Percentiles rank a stretch among this genome's conserved stretches.
Evolutionary conservation across 768 basidiomycete species (phyloP).

Genomic region (Boletellus sp.): DNA sequence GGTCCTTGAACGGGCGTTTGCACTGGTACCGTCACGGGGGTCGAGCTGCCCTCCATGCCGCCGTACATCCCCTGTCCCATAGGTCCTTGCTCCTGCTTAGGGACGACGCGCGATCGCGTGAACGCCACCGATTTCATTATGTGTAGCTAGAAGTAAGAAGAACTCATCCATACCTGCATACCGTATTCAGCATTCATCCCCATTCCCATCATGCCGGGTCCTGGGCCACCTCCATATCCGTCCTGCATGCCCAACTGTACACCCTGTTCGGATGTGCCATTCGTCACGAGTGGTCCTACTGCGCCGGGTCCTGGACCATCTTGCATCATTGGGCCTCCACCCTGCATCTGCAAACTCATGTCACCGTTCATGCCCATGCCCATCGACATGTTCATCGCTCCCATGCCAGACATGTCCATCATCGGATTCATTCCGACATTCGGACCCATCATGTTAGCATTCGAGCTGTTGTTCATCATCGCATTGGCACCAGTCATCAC

Average conservation of each 20-base stretch:
- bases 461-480: constrained; percentile 64
- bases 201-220: constrained; percentile 66
- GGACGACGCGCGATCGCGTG: constrained; percentile 22
- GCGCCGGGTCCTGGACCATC: constrained; percentile 35
- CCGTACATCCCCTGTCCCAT: constrained; percentile 72
- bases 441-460: constrained; percentile 53
- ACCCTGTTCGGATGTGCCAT: constrained; percentile 37
- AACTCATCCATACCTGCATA: constrained; percentile 60
- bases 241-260: constrained; percentile 42
- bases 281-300: constrained; percentile 34
- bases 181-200: constrained; percentile 64
- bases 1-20: constrained; percentile 32
- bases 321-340: constrained; percentile 55
- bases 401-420: constrained; percentile 77
- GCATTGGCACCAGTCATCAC: constrained; percentile 79
- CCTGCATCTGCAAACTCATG: constrained; percentile 53
- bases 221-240: constrained; percentile 39
- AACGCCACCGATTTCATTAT: constrained; percentile 37
- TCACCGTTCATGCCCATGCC: constrained; percentile 64
- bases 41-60: constrained; percentile 52
- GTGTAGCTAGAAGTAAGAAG: constrained; percentile 31
- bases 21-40: constrained; percentile 44
- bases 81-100: constrained; percentile 50
- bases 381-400: constrained; percentile 49
- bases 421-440: constrained; percentile 57